Percentiles rank a stretch among this genome's conserved stretches.
phyloP scores from a whole-genome alignment of 306 rosid genomes.

The Cyclanthera cordifolia region DNA sequence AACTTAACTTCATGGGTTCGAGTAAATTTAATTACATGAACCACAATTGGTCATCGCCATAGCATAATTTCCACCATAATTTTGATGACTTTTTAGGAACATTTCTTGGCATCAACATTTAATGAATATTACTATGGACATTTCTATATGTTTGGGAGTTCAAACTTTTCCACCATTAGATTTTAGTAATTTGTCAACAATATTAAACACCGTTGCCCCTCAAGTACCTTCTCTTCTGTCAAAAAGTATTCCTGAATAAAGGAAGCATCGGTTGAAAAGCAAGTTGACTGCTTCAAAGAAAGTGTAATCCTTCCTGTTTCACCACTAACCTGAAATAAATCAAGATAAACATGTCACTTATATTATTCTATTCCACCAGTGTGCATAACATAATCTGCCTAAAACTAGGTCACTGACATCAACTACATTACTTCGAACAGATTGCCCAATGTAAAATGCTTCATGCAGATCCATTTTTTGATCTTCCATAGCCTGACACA shows the following conservation, averaged over 20 bases:
- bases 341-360: not conserved
- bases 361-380: slow-evolving; percentile 6
- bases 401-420: slow-evolving; percentile 47
- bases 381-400: slow-evolving; percentile 3
- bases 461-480: slow-evolving; percentile 50
- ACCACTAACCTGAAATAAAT: slow-evolving; percentile 31
- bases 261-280: slow-evolving; percentile 72
- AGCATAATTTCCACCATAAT: not conserved
- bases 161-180: not conserved
- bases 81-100: not conserved
- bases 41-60: no score
- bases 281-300: slow-evolving; percentile 65
- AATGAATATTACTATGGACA: not conserved
- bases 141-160: not conserved
- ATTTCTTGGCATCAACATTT: not conserved
- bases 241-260: slow-evolving; percentile 67
- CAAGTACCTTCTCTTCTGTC: slow-evolving; percentile 60
- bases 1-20: no score
- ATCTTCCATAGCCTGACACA: slow-evolving; percentile 56
- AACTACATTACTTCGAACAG: slow-evolving; percentile 65
- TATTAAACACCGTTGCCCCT: not conserved
- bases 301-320: slow-evolving; percentile 62
- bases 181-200: not conserved
- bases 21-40: no score
- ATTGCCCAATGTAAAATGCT: slow-evolving; percentile 76